A percentile compares a stretch with the other conserved stretches of the same genome.
Conservation (phyloP, 768 basidiomycete genomes). For the Clathrus columnatus region DNA sequence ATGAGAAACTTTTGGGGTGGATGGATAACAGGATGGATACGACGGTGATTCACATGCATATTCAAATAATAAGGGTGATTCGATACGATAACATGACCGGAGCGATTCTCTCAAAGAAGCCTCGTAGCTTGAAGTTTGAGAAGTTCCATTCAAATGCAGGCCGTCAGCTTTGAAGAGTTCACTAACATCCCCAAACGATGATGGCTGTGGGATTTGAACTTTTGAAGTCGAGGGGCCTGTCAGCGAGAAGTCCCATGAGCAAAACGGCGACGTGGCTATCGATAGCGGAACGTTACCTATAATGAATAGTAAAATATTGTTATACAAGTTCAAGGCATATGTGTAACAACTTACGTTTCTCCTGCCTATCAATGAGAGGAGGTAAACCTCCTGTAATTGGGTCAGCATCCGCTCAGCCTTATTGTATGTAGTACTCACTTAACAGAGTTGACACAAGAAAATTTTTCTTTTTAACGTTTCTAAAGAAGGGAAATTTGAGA, state of each 20-base stretch:
- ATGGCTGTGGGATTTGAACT: neutral
- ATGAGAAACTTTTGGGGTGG: neutral
- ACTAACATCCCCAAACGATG: neutral
- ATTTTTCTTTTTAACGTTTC: conserved; percentile 63
- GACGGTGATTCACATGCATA: neutral
- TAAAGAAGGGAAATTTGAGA: conserved; percentile 75
- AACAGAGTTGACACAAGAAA: conserved; percentile 74
- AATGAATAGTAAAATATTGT: neutral
- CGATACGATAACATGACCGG: neutral
- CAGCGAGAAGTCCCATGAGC: conserved; percentile 71
- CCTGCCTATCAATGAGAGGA: conserved; percentile 64
- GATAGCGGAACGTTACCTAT: conserved; percentile 27
- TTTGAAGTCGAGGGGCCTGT: neutral
- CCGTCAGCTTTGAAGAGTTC: neutral
- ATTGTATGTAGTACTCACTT: conserved; percentile 29
- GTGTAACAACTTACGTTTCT: conserved; percentile 35
- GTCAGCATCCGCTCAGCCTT: neutral
- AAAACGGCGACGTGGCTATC: conserved; percentile 43
- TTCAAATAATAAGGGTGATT: neutral
- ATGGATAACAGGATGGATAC: neutral
- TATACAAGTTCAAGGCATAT: neutral
- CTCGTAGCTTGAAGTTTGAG: neutral
- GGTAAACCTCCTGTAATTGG: conserved; percentile 49
- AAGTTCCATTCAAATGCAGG: neutral
- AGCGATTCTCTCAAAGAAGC: neutral